Conservation (phyloP, 768 basidiomycete genomes). For the Neoboletus subvelutipes region DNA sequence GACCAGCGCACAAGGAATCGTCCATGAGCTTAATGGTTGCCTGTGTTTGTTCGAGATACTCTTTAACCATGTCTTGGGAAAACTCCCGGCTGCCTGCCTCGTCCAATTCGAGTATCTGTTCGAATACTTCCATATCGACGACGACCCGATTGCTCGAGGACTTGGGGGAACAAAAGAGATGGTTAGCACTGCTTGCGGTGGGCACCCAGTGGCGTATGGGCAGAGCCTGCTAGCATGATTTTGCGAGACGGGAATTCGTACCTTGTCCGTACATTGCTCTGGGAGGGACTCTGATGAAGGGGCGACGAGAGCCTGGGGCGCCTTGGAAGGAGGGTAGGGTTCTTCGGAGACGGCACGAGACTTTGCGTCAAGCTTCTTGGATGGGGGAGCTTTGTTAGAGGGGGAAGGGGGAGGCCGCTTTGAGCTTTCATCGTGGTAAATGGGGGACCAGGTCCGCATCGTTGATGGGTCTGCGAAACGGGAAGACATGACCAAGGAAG, state of each 20-base stretch:
- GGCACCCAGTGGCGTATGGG: neutral
- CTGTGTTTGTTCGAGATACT: conserved; percentile 79
- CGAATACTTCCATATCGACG: conserved; percentile 79
- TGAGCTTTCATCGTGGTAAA: conserved; percentile 27
- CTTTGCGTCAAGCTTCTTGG: conserved; percentile 33
- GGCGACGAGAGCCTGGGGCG: conserved; percentile 1
- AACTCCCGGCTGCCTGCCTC: conserved; percentile 80
- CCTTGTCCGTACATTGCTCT: conserved; percentile 30
- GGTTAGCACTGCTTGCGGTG: conserved; percentile 9
- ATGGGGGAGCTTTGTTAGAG: conserved; percentile 30
- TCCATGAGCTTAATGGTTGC: conserved; percentile 80
- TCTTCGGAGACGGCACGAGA: conserved; percentile 33
- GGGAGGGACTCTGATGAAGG: conserved; percentile 14
- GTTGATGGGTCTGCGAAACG: conserved; percentile 28
- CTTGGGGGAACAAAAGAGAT: conserved; percentile 2
- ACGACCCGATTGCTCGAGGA: conserved; percentile 30
- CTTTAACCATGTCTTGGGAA: conserved; percentile 71
- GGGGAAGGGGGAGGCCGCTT: conserved; percentile 35
- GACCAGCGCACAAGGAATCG: conserved; percentile 63
- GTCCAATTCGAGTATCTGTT: conserved; percentile 89
- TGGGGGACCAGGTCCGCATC: conserved; percentile 32
- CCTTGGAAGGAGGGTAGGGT: conserved; percentile 11
- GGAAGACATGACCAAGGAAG: conserved; percentile 25
- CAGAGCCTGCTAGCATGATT: neutral
- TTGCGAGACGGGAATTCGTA: conserved; percentile 13